Base-by-base conservation (phyloP, 169 alveolate species). In the Cryptosporidium viatorum region DNA sequence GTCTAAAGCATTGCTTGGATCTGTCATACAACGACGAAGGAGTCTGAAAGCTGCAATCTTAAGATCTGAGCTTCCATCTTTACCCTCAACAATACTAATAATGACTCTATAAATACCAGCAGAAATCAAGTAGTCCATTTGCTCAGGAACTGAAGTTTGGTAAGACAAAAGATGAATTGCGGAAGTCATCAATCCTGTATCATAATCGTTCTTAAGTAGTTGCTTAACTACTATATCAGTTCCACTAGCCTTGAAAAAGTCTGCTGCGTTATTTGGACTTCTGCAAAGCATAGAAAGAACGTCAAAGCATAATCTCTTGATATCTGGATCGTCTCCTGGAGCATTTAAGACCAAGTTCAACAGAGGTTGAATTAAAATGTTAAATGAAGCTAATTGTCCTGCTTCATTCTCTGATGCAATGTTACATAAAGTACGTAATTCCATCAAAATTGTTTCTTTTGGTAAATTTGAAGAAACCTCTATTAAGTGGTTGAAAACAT, bases 401-500 rank as follows among this genome's bases (percentile, higher is more conserved):
- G 94, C 94, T 48, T 94, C 97, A 84, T 95, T 95, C 87, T 96
- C 98, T 93, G 95, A 94, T 87, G 95, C 97, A 37, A 96, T 93
- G 89, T 96, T 96, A 31, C 96, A 93, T 70, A 96, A 92, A 1
- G 97, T 94, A 39, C 96, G 96, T 91, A 95, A 91, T 39, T 97
- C 97, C 35, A 95, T 80, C 35, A 62, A 26, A 3, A 80, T 59
- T 18, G 89, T 80, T 23, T 80, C 89, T 33, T 80, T 80, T 41
- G 89, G 89, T 9, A 80, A 48, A 21, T 62, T 80, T 6, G 18
- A 50, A 18, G 89, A 80, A 6, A 80, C 75, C 51, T 80, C 51
- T 5, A 80, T 18, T 39, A 80, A 29, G 31, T 80, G 89, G 23
- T 80, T 67, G 29, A 80, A 80, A 3, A 80, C 89, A 12, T n/a